A percentile compares a stretch with the other conserved stretches of the same genome.
phyloP scores from a whole-genome alignment of 2,329 filamentous ascomycete species.

The Aspergillus felis region DNA sequence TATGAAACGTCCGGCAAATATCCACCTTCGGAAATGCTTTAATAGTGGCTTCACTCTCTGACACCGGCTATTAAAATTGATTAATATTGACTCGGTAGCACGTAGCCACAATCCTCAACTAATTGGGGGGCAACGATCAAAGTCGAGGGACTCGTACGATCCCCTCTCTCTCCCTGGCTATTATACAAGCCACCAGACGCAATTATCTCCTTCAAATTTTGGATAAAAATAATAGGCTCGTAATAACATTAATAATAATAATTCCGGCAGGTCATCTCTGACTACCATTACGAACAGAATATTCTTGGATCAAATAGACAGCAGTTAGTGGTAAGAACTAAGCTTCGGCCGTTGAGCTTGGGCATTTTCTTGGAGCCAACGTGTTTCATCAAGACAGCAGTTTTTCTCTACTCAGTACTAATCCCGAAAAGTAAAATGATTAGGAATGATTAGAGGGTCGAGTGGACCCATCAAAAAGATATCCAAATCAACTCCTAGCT shows the following conservation, averaged over 20 bases:
- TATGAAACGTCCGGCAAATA: background rate
- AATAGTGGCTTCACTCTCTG: background rate
- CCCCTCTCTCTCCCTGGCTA: too few species aligned
- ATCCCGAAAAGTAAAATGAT: background rate
- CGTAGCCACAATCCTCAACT: background rate
- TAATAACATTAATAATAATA: too few species aligned
- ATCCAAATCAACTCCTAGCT: background rate
- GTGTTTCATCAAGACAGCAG: background rate
- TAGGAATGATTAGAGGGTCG: background rate
- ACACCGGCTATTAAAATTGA: background rate
- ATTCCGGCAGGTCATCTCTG: background rate
- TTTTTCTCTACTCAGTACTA: background rate
- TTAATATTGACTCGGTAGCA: background rate
- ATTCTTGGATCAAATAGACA: background rate
- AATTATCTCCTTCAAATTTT: background rate
- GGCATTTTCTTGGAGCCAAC: background rate
- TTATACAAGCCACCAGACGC: background rate
- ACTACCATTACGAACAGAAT: background rate
- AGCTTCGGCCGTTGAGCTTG: background rate
- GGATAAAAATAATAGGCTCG: background rate
- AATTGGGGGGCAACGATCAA: background rate
- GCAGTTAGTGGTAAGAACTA: background rate
- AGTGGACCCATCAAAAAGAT: background rate
- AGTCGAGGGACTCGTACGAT: background rate
- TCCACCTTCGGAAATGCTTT: background rate